Percentiles rank a stretch among this genome's conserved stretches.
Conservation (phyloP, 768 basidiomycete genomes). For the Amanita exitialis region DNA sequence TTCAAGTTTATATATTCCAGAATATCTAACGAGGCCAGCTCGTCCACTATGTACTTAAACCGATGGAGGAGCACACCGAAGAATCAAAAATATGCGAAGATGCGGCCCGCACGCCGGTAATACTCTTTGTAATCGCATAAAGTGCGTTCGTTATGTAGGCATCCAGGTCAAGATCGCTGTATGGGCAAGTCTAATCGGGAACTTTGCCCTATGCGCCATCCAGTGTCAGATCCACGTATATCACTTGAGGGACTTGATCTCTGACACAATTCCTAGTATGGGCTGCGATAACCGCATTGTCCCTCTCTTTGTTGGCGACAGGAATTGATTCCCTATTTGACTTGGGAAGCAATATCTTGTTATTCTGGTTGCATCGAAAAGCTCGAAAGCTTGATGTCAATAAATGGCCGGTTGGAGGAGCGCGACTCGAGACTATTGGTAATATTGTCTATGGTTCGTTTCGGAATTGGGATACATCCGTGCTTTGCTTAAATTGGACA, state of each 20-base stretch:
- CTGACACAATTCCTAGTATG: constrained; percentile 49
- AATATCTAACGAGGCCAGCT: constrained; percentile 38
- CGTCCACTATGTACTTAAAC: constrained; percentile 79
- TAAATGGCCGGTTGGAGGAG: constrained; percentile 89
- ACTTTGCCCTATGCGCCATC: constrained; percentile 60
- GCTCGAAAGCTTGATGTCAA: constrained; percentile 62
- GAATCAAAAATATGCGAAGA: constrained; percentile 70
- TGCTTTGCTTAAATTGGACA: not conserved
- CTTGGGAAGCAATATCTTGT: constrained; percentile 72
- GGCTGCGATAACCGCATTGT: constrained; percentile 77
- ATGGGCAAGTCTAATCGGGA: constrained; percentile 72
- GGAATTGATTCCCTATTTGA: constrained; percentile 85
- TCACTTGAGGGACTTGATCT: not conserved
- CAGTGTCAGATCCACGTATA: constrained; percentile 39
- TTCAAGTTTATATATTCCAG: constrained; percentile 1
- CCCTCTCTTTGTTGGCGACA: constrained; percentile 82
- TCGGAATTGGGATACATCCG: not conserved
- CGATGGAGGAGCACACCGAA: constrained; percentile 81
- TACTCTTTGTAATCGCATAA: constrained; percentile 11
- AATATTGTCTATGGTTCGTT: constrained; percentile 72
- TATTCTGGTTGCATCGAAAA: constrained; percentile 72
- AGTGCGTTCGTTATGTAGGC: not conserved
- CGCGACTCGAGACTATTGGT: constrained; percentile 83
- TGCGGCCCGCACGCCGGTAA: constrained; percentile 53
- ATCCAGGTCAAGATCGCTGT: constrained; percentile 80